Percentiles rank a stretch among this genome's conserved stretches.
Evolutionary conservation across 768 basidiomycete genomes (phyloP).

Genomic region (Boletus vinaceobasis): DNA sequence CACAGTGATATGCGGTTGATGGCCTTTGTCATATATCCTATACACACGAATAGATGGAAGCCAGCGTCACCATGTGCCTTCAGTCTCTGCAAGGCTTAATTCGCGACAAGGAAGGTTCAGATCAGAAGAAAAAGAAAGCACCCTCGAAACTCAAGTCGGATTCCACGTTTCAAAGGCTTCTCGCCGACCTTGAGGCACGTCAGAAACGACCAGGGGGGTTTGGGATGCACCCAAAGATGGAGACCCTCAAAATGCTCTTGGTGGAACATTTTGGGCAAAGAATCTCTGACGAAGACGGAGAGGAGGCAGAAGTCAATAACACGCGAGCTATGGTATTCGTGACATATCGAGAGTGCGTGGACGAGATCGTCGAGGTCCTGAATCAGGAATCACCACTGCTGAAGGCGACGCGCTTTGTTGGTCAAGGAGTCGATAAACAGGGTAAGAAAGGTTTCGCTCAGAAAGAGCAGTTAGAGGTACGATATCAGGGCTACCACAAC

Average conservation of each 20-base stretch:
- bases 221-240: constrained; percentile 87
- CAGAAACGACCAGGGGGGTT: constrained; percentile 45
- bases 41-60: constrained; percentile 59
- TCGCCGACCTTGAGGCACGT: constrained; percentile 65
- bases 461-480: constrained; percentile 85
- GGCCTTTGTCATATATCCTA: neutral
- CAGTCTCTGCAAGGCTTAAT: constrained; percentile 52
- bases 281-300: constrained; percentile 42
- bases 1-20: neutral
- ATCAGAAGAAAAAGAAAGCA: constrained; percentile 36
- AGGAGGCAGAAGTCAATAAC: constrained; percentile 20
- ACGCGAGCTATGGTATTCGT: constrained; percentile 94
- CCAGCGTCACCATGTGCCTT: constrained; percentile 77
- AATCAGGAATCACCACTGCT: constrained; percentile 76
- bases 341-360: constrained; percentile 84
- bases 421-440: constrained; percentile 81
- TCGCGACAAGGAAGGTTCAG: constrained; percentile 36
- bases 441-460: constrained; percentile 88
- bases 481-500: constrained; percentile 15
- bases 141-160: constrained; percentile 47
- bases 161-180: constrained; percentile 58
- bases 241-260: constrained; percentile 67
- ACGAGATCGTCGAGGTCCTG: constrained; percentile 82
- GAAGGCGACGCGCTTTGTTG: constrained; percentile 82
- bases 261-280: constrained; percentile 66